These are phyloP conservation scores for Penicillium waksmanii DNA, from an alignment of 495 filamentous ascomycete genomes.

Conservation along the genomic window DNA sequence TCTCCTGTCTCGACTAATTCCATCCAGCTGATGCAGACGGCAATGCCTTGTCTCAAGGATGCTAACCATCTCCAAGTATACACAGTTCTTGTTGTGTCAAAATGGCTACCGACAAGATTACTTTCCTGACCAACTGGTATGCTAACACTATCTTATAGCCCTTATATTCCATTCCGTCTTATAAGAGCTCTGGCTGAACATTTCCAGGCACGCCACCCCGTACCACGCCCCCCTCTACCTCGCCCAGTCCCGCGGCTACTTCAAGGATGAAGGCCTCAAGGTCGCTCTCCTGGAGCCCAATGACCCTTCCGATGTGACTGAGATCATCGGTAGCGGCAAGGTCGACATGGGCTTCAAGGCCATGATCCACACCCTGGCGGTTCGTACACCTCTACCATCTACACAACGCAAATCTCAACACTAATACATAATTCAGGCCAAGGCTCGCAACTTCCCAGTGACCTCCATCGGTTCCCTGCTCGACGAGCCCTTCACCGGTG, in stretches of 20 bases:
- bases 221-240: conserved; percentile 75
- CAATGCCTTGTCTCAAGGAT: conserved; percentile 18
- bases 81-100: conserved; percentile 39
- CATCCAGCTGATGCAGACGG: neutral
- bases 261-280: conserved; percentile 70
- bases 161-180: neutral
- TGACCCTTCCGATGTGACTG: conserved; percentile 71
- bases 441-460: conserved; percentile 71
- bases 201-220: conserved; percentile 67
- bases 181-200: conserved; percentile 29
- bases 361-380: conserved; percentile 74
- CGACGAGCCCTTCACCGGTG: conserved; percentile 73
- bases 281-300: conserved; percentile 73
- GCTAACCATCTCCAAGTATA: conserved; percentile 25
- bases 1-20: neutral
- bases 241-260: conserved; percentile 70
- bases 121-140: conserved; percentile 74
- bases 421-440: conserved; percentile 47
- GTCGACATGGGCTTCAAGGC: conserved; percentile 76
- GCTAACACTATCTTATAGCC: conserved; percentile 19
- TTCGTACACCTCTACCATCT: conserved; percentile 31
- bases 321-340: conserved; percentile 72
- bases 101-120: conserved; percentile 77
- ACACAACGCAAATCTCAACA: neutral
- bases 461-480: conserved; percentile 69